Conservation (phyloP, 1,284 basidiomycete genomes). For the Austropuccinia psidii region DNA sequence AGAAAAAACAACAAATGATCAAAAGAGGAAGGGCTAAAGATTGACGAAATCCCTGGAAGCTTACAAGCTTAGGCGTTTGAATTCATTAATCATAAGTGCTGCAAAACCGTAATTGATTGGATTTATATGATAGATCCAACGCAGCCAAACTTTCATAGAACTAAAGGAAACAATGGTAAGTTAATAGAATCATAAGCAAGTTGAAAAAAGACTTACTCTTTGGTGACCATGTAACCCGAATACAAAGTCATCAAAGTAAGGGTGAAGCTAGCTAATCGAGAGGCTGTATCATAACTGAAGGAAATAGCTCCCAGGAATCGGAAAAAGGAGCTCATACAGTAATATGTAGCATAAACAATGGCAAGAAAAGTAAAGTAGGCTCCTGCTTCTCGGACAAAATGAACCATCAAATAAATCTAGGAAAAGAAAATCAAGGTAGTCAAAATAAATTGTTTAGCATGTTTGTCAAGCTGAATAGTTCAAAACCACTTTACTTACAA, state of each 20-base stretch:
- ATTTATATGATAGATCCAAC: constrained; percentile 69
- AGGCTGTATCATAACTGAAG: constrained; percentile 52
- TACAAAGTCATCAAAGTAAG: constrained; percentile 31
- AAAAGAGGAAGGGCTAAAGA: too few relatives aligned
- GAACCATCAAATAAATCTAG: constrained; percentile 48
- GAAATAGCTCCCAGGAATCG: constrained; percentile 51
- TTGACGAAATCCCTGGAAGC: too few relatives aligned
- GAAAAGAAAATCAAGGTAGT: neutral
- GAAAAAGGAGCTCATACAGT: constrained; percentile 49
- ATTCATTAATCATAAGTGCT: constrained; percentile 73
- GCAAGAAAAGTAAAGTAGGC: constrained; percentile 52
- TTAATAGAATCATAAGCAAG: neutral
- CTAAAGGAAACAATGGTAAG: too few relatives aligned
- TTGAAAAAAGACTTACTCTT: constrained; percentile 47
- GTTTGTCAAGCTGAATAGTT: neutral
- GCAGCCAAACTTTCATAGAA: constrained; percentile 77
- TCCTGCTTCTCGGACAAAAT: constrained; percentile 49
- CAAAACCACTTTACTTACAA: too few relatives aligned
- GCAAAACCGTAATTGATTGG: constrained; percentile 59
- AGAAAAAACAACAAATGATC: neutral
- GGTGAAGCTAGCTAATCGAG: constrained; percentile 51
- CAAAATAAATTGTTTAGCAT: constrained; percentile 42
- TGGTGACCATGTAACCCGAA: constrained; percentile 41
- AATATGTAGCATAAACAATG: constrained; percentile 42
- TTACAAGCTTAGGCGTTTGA: constrained; percentile 56